Base-by-base conservation (phyloP, 2,329 filamentous ascomycete genomes). In the Talaromyces sp. region DNA sequence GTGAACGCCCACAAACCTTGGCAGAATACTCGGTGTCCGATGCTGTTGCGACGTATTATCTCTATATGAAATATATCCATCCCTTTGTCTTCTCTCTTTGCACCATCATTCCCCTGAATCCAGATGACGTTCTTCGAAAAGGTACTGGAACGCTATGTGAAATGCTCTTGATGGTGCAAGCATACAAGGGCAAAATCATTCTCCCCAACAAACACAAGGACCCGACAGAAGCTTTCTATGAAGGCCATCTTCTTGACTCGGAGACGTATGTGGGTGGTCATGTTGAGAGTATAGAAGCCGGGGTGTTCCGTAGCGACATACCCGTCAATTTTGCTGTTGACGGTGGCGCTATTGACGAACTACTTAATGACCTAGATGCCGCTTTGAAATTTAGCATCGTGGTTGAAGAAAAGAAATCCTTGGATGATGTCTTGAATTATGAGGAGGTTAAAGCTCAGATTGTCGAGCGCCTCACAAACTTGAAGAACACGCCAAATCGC, bases 21-120 rank as follows among this genome's bases (percentile, higher is more conserved):
- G 93, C 95, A 9, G 95, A 99, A 71, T 99, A 99, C 78, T 99
- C 96, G 0, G 95, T 99, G 52, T 99, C 96, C 70, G 96, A 99
- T 82, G 96, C 96, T 10, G 95, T 99, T 57, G 95, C 95, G 25
- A 99, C 95, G 0, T 99, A 99, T 74, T 99, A 99, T 72, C 81
- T 99, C 64, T 99, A 99, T 83, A 99, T 99, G 96, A 99, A 99
- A 88, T 99, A 99, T 75, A 91, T 99, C n/a, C 95, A 99, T 74
- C 95, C 95, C 3, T 99, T 99, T 80, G 95, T 99, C 74, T 99
- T 99, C 82, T 98, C 96, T 1, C 81, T 99, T 0, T 99, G 95
- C 77, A 99, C 93, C 1, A 97, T 99, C 78, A 82, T 99, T 73
- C 95, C 95, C 0, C 83, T 99, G 1, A 92, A 91, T 52, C 92